Base-by-base conservation (phyloP, 352 stramenopile species). In the Globisporangium solare region DNA sequence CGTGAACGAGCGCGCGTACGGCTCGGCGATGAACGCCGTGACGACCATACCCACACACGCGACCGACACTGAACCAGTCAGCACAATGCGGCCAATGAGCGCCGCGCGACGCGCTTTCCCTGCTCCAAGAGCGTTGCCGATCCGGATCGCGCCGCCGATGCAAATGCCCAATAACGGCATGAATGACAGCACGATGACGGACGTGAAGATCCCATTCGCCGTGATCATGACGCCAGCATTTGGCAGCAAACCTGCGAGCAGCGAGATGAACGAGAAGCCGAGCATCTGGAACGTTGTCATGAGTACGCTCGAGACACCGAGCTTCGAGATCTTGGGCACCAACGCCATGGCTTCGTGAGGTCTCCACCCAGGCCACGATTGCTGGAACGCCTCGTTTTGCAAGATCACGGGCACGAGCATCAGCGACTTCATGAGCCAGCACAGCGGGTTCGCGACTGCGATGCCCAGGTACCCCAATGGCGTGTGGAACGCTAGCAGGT, bases 381-480 rank as follows among this genome's bases (percentile, higher is more conserved):
- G 48, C 1, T 15, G 51, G 20, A 73, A 74, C 6, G 62, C 52
- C 0, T 52, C 31, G 27, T 59, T 73, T 40, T 62, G 53, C 10
- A 65, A n/a, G 12, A 71, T 14, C 6, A 63, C 57, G 2, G 54
- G 61, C 8, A 54, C 35, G 10, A 76, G 46, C 22, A 66, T 37
- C 32, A 61, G 14, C 6, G 49, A 39, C 35, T 67, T 60, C 41
- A 76, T 53, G 11, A 71, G 22, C 56, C 70, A 80, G 22, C 73
- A 81, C 43, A 88, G 47, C 12, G 75, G 61, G 27, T 64, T 71
- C 1, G 74, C 76, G 22, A 88, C 47, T 8, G 74, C 76, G 24
- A 86, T 73, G 41, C 76, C 79, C 39, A 82, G 57, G 56, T 83
- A 89, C 32, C 68, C 66, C 14, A 89, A 60, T 11, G 74, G 54